Conservation (phyloP, 768 basidiomycete species). For the Nidularia pulvinata region DNA sequence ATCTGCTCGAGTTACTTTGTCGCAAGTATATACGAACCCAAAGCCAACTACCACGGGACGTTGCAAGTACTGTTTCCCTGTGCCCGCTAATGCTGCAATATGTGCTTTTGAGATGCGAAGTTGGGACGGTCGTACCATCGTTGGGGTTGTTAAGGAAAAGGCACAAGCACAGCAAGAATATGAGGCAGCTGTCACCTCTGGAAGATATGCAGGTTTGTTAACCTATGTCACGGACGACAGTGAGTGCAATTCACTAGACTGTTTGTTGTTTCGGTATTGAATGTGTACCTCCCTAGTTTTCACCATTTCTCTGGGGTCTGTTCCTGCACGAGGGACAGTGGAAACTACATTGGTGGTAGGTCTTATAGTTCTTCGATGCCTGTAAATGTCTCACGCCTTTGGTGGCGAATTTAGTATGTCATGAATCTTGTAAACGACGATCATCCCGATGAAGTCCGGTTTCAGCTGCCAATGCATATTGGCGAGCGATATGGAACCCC, state of each 20-base stretch:
- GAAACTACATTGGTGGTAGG: conserved; percentile 41
- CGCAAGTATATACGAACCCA: conserved; percentile 38
- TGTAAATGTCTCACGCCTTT: too few species aligned
- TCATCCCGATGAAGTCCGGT: conserved; percentile 41
- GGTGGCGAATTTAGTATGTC: conserved; percentile 33
- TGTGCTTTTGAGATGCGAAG: conserved; percentile 52
- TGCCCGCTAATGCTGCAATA: conserved; percentile 53
- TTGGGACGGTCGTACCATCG: conserved; percentile 37
- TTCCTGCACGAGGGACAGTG: conserved; percentile 39
- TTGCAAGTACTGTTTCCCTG: conserved; percentile 58
- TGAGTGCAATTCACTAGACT: conserved; percentile 18
- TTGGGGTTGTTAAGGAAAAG: conserved; percentile 49
- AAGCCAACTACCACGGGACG: conserved; percentile 31
- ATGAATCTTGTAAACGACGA: conserved; percentile 55
- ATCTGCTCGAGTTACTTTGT: conserved; percentile 39
- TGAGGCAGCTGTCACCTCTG: conserved; percentile 34
- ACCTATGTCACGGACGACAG: conserved; percentile 53
- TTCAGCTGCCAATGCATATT: conserved; percentile 52
- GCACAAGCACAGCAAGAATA: conserved; percentile 36
- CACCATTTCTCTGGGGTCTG: conserved; percentile 55
- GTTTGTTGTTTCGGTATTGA: background rate
- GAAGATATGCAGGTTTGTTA: conserved; percentile 40
- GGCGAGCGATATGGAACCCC: conserved; percentile 51
- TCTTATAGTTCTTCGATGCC: background rate
- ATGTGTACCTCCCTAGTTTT: conserved; percentile 36